Evolutionary conservation across 768 basidiomycete genomes (phyloP).

Genomic region (Boletus reticulatus): DNA sequence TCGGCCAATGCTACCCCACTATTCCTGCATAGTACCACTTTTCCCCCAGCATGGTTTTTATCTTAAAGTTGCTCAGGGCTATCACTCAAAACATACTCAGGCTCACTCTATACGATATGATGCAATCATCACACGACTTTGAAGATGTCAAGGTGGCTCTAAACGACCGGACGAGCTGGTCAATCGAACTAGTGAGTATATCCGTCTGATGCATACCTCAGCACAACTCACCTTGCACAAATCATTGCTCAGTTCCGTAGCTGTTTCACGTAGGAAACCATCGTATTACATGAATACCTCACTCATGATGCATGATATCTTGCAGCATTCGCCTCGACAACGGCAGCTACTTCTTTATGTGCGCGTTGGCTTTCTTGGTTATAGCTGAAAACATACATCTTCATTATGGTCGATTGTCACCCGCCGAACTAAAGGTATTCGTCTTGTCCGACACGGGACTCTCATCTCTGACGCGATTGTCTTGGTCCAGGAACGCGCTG

Average conservation of each 20-base stretch:
- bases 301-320: conserved; percentile 4
- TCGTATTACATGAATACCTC: neutral
- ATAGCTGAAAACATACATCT: conserved; percentile 22
- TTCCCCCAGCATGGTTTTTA: conserved; percentile 1
- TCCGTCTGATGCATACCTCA: too few relatives aligned
- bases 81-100: neutral
- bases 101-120: conserved; percentile 18
- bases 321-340: conserved; percentile 17
- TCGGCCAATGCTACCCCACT: too few relatives aligned
- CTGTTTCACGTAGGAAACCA: conserved; percentile 11
- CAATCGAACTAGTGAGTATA: conserved; percentile 21
- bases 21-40: neutral
- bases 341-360: conserved; percentile 9
- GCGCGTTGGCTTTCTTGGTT: conserved; percentile 10
- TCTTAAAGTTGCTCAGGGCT: neutral
- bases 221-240: neutral
- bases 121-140: conserved; percentile 18
- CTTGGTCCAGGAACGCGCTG: conserved; percentile 7
- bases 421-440: conserved; percentile 21
- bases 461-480: neutral
- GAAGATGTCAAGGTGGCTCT: conserved; percentile 18
- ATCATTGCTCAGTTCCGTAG: conserved; percentile 9
- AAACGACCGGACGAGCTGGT: conserved; percentile 15
- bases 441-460: neutral
- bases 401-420: conserved; percentile 20